A percentile compares a stretch with the other conserved stretches of the same genome.
These are phyloP conservation scores for Monilinia vaccinii-corymbosi DNA, from an alignment of 2,329 filamentous ascomycete species.

Conservation along the genomic window DNA sequence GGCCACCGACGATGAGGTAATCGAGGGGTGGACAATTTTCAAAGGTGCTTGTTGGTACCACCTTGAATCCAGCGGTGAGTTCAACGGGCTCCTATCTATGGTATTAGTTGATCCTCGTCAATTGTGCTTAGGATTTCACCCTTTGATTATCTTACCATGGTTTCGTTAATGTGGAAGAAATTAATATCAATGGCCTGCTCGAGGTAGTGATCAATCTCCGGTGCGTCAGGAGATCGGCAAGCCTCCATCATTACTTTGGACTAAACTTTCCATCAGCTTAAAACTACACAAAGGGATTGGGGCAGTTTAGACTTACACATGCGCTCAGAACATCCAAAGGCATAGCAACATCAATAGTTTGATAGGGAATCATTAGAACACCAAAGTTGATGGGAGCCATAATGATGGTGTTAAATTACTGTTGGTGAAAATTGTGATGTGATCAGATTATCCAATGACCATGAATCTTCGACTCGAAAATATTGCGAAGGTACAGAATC, in stretches of 20 bases:
- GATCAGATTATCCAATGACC: background rate
- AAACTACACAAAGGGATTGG: background rate
- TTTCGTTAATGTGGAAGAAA: slow-evolving; percentile 23
- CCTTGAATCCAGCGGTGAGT: slow-evolving; percentile 12
- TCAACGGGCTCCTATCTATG: slow-evolving; percentile 13
- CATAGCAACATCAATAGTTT: slow-evolving; percentile 22
- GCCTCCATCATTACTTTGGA: background rate
- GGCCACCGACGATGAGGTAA: slow-evolving; percentile 31
- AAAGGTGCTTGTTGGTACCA: slow-evolving; percentile 17
- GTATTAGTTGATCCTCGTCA: background rate
- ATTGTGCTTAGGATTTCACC: background rate
- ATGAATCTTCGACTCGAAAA: background rate
- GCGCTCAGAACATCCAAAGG: slow-evolving; percentile 23
- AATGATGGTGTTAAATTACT: background rate
- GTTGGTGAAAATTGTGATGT: background rate
- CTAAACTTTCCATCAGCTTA: background rate
- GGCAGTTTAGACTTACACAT: slow-evolving; percentile 10
- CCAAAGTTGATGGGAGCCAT: slow-evolving; percentile 25
- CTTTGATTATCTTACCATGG: slow-evolving; percentile 5
- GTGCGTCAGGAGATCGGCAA: background rate
- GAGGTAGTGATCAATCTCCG: slow-evolving; percentile 6
- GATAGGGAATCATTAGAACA: slow-evolving; percentile 22
- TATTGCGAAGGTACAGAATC: background rate
- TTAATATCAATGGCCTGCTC: slow-evolving; percentile 18
- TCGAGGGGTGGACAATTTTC: slow-evolving; percentile 33